phyloP scores from a whole-genome alignment of 1,284 basidiomycete species.

The Tilletia horrida region DNA sequence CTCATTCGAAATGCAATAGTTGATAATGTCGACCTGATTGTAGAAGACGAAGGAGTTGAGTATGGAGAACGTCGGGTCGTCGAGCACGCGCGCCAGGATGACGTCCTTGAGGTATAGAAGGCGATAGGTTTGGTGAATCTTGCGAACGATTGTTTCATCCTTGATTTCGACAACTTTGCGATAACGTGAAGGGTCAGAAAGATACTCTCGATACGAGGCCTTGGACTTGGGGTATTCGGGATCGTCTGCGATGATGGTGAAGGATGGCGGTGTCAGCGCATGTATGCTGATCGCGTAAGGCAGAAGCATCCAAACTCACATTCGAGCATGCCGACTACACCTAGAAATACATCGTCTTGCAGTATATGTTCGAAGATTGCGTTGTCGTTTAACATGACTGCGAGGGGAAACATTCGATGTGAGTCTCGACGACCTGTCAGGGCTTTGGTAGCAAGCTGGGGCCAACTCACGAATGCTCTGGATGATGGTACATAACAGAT shows the following conservation, averaged over 20 bases:
- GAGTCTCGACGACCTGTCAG: no score
- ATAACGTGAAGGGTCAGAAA: slow-evolving; percentile 74
- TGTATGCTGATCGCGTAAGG: background rate
- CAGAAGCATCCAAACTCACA: slow-evolving; percentile 63
- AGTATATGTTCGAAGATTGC: slow-evolving; percentile 90
- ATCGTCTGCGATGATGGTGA: slow-evolving; percentile 66
- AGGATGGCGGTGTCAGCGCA: slow-evolving; percentile 8
- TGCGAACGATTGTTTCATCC: slow-evolving; percentile 47
- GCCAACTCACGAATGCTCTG: slow-evolving; percentile 79
- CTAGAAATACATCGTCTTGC: slow-evolving; percentile 85
- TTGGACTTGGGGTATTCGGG: slow-evolving; percentile 93
- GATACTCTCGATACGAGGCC: slow-evolving; percentile 91
- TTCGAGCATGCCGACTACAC: slow-evolving; percentile 93
- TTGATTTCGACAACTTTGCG: slow-evolving; percentile 51
- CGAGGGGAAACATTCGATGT: background rate
- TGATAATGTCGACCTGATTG: slow-evolving; percentile 97
- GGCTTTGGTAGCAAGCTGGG: background rate
- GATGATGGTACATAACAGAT: slow-evolving; percentile 85
- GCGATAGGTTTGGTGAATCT: slow-evolving; percentile 94
- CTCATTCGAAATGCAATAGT: slow-evolving; percentile 76
- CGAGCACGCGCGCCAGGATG: slow-evolving; percentile 85
- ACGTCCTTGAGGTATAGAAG: slow-evolving; percentile 97
- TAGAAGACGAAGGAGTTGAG: slow-evolving; percentile 96
- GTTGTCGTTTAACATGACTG: slow-evolving; percentile 93
- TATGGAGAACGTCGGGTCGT: slow-evolving; percentile 95